phyloP scores from a whole-genome alignment of 2,329 filamentous ascomycete genomes.

The Parasarocladium wereldwijsianum region DNA sequence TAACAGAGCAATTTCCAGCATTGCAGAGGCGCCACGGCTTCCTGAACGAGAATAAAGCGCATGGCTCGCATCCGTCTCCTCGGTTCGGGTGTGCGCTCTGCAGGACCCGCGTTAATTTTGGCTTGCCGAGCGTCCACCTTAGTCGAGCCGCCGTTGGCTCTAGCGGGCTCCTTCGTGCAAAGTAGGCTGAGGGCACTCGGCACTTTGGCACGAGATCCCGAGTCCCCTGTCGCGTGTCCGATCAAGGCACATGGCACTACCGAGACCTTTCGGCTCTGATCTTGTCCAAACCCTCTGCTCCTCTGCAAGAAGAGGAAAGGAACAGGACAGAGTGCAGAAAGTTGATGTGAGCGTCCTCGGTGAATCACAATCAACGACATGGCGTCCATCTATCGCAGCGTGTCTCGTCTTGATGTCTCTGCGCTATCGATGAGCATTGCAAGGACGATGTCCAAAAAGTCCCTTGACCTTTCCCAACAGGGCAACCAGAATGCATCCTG shows the following conservation, averaged over 20 bases:
- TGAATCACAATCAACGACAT: not conserved
- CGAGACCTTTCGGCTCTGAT: too few species aligned
- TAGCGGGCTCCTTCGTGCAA: too few species aligned
- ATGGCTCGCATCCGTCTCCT: not conserved
- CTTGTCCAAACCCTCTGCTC: too few species aligned
- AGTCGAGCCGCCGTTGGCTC: too few species aligned
- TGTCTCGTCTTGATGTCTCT: not conserved
- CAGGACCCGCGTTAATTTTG: too few species aligned
- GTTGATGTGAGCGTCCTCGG: too few species aligned
- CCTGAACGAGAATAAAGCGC: too few species aligned
- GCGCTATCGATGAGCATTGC: not conserved
- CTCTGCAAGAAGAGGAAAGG: too few species aligned
- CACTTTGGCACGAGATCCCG: slow-evolving; percentile 4
- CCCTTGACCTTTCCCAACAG: not conserved
- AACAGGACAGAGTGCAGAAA: not conserved
- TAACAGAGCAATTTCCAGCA: slow-evolving; percentile 1
- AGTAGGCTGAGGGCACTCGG: too few species aligned
- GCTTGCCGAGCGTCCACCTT: slow-evolving; percentile 3
- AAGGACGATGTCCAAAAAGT: not conserved
- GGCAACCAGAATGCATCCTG: too few species aligned
- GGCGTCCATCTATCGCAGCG: not conserved
- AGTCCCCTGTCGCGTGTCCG: not conserved
- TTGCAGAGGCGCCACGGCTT: too few species aligned
- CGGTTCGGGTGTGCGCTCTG: too few species aligned
- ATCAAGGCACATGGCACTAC: not conserved